These are phyloP conservation scores for Ajuga reptans DNA, from an alignment of 305 asterid genomes.

Conservation along the genomic window DNA sequence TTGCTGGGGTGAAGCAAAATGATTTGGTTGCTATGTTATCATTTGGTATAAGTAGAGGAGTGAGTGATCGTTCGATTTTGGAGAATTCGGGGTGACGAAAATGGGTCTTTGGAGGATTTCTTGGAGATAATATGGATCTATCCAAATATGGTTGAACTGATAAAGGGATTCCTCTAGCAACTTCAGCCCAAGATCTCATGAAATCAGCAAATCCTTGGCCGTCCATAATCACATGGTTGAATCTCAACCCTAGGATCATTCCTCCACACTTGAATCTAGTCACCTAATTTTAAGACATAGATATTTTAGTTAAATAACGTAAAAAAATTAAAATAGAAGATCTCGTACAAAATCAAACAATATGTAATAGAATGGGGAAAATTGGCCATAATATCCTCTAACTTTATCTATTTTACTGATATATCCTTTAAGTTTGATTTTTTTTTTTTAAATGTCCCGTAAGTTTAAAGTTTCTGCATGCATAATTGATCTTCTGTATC, in stretches of 20 bases:
- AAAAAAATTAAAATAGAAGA: no score
- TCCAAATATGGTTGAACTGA: neutral
- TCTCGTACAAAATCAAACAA: neutral
- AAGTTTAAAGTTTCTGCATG: no score
- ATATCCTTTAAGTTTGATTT: no score
- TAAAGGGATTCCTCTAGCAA: neutral
- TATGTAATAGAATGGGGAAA: no score
- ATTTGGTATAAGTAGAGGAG: neutral
- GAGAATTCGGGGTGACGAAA: neutral
- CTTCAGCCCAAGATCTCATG: neutral
- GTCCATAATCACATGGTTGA: neutral
- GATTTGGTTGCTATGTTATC: neutral
- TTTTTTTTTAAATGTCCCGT: no score
- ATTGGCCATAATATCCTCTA: no score
- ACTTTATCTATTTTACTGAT: no score
- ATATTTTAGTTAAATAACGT: no score
- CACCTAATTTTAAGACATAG: neutral
- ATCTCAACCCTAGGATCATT: neutral
- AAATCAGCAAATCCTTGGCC: neutral
- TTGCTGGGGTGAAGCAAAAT: neutral
- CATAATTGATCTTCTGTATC: no score
- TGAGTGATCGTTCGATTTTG: neutral
- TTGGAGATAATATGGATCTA: neutral
- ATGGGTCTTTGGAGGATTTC: neutral
- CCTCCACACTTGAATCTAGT: conserved; percentile 2